Conservation (phyloP, 805 yeast species). For the Komagataella kurtzmanii region DNA sequence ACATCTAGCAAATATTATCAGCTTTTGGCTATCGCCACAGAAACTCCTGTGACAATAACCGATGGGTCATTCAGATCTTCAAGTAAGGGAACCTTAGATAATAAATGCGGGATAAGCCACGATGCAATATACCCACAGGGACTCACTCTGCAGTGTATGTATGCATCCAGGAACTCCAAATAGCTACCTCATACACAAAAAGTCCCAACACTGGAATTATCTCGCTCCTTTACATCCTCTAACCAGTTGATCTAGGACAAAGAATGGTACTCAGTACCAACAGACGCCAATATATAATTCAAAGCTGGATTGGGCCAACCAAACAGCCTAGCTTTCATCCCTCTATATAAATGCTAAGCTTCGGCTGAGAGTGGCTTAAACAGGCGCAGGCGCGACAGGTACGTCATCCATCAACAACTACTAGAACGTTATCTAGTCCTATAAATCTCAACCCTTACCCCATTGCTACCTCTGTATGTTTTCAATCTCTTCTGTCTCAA, state of each 20-base stretch:
- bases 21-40: too few species aligned
- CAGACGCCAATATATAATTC: too few species aligned
- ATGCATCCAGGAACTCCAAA: background rate
- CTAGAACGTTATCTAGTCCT: background rate
- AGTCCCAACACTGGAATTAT: background rate
- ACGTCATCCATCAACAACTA: background rate
- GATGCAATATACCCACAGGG: too few species aligned
- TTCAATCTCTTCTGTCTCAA: background rate
- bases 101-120: background rate
- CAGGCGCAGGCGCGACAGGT: background rate
- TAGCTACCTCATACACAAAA: too few species aligned
- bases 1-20: too few species aligned
- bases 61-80: too few species aligned
- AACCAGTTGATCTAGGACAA: background rate
- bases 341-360: background rate
- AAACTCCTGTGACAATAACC: too few species aligned
- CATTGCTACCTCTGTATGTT: background rate
- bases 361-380: background rate
- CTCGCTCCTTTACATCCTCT: background rate
- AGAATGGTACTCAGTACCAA: background rate
- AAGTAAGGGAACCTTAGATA: too few species aligned
- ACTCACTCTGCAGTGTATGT: background rate
- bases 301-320: too few species aligned
- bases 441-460: background rate
- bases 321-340: background rate